A percentile compares a stretch with the other conserved stretches of the same genome.
phyloP scores from a whole-genome alignment of 2,329 filamentous ascomycete species.

The Parafenestella ontariensis region DNA sequence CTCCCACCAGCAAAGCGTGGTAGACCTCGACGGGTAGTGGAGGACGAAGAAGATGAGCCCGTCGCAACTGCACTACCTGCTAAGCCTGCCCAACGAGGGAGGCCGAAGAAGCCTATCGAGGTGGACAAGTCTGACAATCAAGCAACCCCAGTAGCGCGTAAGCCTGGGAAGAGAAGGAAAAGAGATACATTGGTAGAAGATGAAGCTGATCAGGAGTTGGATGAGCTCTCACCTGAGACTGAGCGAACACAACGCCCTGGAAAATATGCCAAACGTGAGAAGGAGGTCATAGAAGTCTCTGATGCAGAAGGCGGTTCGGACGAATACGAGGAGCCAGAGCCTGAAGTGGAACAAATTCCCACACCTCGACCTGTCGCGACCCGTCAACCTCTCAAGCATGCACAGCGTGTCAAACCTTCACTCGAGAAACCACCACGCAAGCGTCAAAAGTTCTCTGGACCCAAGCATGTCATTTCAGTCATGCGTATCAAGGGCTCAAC shows the following conservation, averaged over 20 bases:
- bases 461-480: constrained; percentile 39
- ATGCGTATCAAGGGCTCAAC: constrained; percentile 50
- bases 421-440: constrained; percentile 35
- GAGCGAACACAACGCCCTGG: constrained; percentile 6
- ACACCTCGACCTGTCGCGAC: constrained; percentile 17
- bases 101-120: constrained; percentile 14
- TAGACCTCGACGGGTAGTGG: constrained; percentile 7
- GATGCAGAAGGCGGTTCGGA: constrained; percentile 24
- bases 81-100: constrained; percentile 18
- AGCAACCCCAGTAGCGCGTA: constrained; percentile 18
- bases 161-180: constrained; percentile 13
- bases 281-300: constrained; percentile 17
- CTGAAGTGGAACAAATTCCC: constrained; percentile 19
- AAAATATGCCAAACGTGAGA: constrained; percentile 2
- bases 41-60: background rate
- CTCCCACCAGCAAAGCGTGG: constrained; percentile 10
- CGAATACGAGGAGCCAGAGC: constrained; percentile 22
- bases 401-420: constrained; percentile 14
- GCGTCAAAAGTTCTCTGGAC: constrained; percentile 37
- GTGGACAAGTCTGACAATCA: constrained; percentile 7
- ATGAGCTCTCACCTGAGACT: constrained; percentile 31
- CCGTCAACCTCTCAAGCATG: constrained; percentile 18
- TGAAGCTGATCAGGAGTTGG: constrained; percentile 11
- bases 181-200: constrained; percentile 2
- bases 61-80: background rate